A percentile compares a stretch with the other conserved stretches of the same genome.
These are phyloP conservation scores for Populus tomentosa DNA, from an alignment of 441 rosid species.

Conservation along the genomic window DNA sequence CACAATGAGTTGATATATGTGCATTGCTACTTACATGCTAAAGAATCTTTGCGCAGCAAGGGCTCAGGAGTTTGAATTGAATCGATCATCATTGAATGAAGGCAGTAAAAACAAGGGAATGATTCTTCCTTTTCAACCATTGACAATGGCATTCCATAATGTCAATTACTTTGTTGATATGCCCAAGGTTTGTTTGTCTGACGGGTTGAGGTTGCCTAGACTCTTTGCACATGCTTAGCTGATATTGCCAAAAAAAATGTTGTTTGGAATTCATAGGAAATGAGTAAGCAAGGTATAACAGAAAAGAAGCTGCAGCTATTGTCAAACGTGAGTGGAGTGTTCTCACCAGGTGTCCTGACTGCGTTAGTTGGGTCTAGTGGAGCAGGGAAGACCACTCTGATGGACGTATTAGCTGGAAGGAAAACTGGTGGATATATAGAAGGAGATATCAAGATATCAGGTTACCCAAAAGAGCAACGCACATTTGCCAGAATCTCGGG, in stretches of 20 bases:
- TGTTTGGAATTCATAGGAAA: conserved; percentile 47
- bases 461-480: conserved; percentile 66
- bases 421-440: conserved; percentile 92
- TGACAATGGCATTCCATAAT: conserved; percentile 85
- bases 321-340: conserved; percentile 80
- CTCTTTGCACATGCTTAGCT: not conserved
- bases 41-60: conserved; percentile 16
- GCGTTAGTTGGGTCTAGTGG: conserved; percentile 97
- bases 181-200: conserved; percentile 59
- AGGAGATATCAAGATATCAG: conserved; percentile 84
- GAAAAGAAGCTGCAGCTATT: conserved; percentile 71
- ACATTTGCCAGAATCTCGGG: conserved; percentile 94
- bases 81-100: conserved; percentile 19
- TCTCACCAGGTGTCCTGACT: conserved; percentile 89
- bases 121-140: conserved; percentile 93
- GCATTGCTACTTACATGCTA: not conserved
- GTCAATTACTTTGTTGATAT: conserved; percentile 92
- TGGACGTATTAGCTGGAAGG: conserved; percentile 97
- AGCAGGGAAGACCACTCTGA: conserved; percentile 93
- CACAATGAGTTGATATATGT: not conserved
- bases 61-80: conserved; percentile 5
- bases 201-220: conserved; percentile 4
- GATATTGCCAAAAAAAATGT: not conserved
- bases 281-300: conserved; percentile 64
- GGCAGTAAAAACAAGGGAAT: conserved; percentile 59